phyloP scores from a whole-genome alignment of 2,329 filamentous ascomycete species.

The Stagonosporopsis vannaccii region DNA sequence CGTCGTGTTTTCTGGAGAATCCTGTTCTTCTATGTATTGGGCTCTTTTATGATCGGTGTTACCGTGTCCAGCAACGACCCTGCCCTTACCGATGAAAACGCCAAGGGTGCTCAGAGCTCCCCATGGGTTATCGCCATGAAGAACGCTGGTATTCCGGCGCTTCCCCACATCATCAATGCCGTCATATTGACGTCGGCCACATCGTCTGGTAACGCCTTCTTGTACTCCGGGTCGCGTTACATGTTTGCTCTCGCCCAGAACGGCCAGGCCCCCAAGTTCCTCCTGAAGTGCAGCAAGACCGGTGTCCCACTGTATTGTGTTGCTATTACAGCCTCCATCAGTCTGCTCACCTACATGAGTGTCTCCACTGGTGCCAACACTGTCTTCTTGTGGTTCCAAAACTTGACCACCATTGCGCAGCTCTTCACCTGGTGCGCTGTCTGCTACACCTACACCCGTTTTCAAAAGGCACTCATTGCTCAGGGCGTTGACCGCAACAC shows the following conservation, averaged over 20 bases:
- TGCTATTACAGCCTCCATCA: slow-evolving; percentile 49
- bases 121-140: slow-evolving; percentile 70
- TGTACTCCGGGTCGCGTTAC: slow-evolving; percentile 63
- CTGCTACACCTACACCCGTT: slow-evolving; percentile 65
- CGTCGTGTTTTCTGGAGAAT: slow-evolving; percentile 63
- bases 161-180: slow-evolving; percentile 78
- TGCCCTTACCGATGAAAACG: slow-evolving; percentile 56
- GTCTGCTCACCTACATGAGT: slow-evolving; percentile 59
- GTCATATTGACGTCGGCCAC: slow-evolving; percentile 76
- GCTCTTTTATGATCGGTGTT: slow-evolving; percentile 65
- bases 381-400: slow-evolving; percentile 73
- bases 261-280: slow-evolving; percentile 60
- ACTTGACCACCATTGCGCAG: slow-evolving; percentile 67
- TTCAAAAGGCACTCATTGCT: slow-evolving; percentile 54
- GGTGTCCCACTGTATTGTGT: slow-evolving; percentile 55
- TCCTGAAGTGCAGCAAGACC: slow-evolving; percentile 57
- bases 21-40: slow-evolving; percentile 62
- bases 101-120: slow-evolving; percentile 45
- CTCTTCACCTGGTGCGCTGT: slow-evolving; percentile 64
- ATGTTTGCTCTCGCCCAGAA: slow-evolving; percentile 60
- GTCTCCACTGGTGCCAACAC: slow-evolving; percentile 54
- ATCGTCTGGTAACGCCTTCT: slow-evolving; percentile 72
- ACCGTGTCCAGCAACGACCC: slow-evolving; percentile 64
- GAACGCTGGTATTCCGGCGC: slow-evolving; percentile 69
- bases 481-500: slow-evolving; percentile 64